Evolutionary conservation across 306 rosid genomes (phyloP).

Genomic region (Vigna nakashimae): DNA sequence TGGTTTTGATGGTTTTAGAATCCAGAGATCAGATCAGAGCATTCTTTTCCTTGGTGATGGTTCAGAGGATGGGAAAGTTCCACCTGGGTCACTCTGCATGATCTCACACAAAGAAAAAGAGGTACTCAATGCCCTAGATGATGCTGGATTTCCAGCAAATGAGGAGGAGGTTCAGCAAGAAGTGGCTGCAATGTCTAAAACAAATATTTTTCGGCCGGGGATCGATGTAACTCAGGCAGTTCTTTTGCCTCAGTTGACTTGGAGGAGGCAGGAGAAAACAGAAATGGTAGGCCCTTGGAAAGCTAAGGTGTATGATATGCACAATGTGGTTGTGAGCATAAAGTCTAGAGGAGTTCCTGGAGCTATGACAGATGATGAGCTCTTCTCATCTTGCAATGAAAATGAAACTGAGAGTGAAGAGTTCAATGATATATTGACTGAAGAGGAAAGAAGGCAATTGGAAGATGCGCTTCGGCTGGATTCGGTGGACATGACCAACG

Average conservation of each 20-base stretch:
- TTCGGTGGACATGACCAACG: slow-evolving; percentile 62
- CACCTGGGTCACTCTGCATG: slow-evolving; percentile 93
- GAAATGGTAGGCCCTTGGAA: slow-evolving; percentile 93
- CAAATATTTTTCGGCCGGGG: slow-evolving; percentile 95
- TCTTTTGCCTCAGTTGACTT: slow-evolving; percentile 92
- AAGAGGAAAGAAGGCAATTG: slow-evolving; percentile 91
- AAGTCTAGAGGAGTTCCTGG: slow-evolving; percentile 97
- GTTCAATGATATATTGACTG: slow-evolving; percentile 78
- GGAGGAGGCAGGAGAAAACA: slow-evolving; percentile 95
- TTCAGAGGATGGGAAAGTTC: slow-evolving; percentile 83
- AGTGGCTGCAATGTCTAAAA: slow-evolving; percentile 92
- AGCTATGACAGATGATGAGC: slow-evolving; percentile 93
- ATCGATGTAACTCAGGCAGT: slow-evolving; percentile 97
- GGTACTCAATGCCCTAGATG: slow-evolving; percentile 92
- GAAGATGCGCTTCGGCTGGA: slow-evolving; percentile 88
- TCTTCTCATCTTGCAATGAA: slow-evolving; percentile 82
- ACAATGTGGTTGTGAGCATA: slow-evolving; percentile 92
- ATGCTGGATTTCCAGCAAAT: slow-evolving; percentile 81
- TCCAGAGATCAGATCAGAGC: slow-evolving; percentile 96
- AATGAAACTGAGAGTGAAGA: slow-evolving; percentile 88
- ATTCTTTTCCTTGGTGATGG: slow-evolving; percentile 92
- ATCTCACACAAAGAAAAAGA: slow-evolving; percentile 92
- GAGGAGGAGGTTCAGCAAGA: slow-evolving; percentile 96
- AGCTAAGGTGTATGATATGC: slow-evolving; percentile 98
- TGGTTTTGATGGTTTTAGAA: slow-evolving; percentile 95